Conservation (phyloP, 208 protist genomes). For the Perkinsela sp. region DNA sequence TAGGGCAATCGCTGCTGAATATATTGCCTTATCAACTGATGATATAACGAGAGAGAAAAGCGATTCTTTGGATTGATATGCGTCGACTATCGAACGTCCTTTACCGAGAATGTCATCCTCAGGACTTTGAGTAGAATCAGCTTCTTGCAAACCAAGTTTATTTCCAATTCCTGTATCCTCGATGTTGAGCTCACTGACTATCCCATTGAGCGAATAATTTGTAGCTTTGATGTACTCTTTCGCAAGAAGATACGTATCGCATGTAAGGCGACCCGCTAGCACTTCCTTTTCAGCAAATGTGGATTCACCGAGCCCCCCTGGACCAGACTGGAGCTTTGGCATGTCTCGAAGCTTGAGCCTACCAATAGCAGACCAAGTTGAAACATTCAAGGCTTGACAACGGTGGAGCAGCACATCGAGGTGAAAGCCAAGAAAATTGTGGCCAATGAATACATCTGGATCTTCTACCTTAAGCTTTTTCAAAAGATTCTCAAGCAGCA, state of each 20-base stretch:
- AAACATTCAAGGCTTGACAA: slow-evolving; percentile 51
- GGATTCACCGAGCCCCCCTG: slow-evolving; percentile 12
- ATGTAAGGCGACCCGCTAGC: slow-evolving; percentile 69
- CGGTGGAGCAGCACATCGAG: slow-evolving; percentile 80
- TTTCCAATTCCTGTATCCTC: no score
- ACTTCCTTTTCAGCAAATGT: slow-evolving; percentile 40
- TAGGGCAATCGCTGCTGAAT: slow-evolving; percentile 51
- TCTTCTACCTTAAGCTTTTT: slow-evolving; percentile 47
- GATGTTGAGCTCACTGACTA: slow-evolving; percentile 32
- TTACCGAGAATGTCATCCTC: neutral
- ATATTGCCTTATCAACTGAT: slow-evolving; percentile 27
- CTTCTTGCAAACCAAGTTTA: slow-evolving; percentile 6
- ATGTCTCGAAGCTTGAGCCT: slow-evolving; percentile 41
- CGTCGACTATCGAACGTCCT: neutral
- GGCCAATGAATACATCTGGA: slow-evolving; percentile 77
- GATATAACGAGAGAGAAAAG: slow-evolving; percentile 31
- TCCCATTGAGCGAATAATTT: slow-evolving; percentile 52
- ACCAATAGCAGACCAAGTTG: slow-evolving; percentile 64
- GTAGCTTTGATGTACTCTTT: slow-evolving; percentile 67
- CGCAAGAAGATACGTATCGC: slow-evolving; percentile 71
- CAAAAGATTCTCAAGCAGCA: slow-evolving; percentile 39
- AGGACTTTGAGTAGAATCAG: neutral
- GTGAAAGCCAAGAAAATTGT: slow-evolving; percentile 89
- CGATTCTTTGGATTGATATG: neutral
- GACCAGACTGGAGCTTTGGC: slow-evolving; percentile 18